These are phyloP conservation scores for Aspergillus tamarii DNA, from an alignment of 2,329 filamentous ascomycete species.

Conservation along the genomic window DNA sequence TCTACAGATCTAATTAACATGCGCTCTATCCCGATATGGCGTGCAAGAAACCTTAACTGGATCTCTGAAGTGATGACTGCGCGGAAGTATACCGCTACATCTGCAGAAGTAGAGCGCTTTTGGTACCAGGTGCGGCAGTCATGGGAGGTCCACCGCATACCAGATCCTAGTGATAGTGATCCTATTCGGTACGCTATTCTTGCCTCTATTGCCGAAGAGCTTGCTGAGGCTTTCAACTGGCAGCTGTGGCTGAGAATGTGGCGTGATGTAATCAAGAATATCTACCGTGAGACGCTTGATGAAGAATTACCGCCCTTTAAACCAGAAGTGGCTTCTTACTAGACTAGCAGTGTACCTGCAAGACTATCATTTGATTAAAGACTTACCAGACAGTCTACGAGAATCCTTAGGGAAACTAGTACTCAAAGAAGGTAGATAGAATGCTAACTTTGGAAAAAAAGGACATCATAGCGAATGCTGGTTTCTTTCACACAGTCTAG, in stretches of 20 bases:
- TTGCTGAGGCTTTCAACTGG: conserved; percentile 30
- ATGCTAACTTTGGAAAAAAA: not conserved
- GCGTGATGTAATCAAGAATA: conserved; percentile 23
- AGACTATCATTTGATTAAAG: not conserved
- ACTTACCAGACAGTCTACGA: not conserved
- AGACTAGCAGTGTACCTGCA: not conserved
- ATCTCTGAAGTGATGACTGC: too few species aligned
- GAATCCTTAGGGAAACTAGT: not conserved
- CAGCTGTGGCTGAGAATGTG: conserved; percentile 28
- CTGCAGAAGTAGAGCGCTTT: conserved; percentile 27
- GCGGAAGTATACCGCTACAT: conserved; percentile 17
- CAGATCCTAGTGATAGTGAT: conserved; percentile 28
- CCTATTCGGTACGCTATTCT: conserved; percentile 32
- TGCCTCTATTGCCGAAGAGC: conserved; percentile 29
- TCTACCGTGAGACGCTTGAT: conserved; percentile 22
- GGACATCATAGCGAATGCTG: not conserved
- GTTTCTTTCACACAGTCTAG: not conserved
- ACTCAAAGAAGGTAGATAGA: not conserved
- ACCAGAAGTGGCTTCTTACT: not conserved
- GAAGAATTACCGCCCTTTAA: not conserved
- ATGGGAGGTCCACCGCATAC: conserved; percentile 27
- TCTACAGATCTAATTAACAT: too few species aligned
- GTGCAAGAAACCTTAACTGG: too few species aligned
- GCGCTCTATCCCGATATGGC: too few species aligned
- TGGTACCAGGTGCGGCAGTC: conserved; percentile 14